phyloP scores from a whole-genome alignment of 257 asterid genomes.

The Solanum boliviense region DNA sequence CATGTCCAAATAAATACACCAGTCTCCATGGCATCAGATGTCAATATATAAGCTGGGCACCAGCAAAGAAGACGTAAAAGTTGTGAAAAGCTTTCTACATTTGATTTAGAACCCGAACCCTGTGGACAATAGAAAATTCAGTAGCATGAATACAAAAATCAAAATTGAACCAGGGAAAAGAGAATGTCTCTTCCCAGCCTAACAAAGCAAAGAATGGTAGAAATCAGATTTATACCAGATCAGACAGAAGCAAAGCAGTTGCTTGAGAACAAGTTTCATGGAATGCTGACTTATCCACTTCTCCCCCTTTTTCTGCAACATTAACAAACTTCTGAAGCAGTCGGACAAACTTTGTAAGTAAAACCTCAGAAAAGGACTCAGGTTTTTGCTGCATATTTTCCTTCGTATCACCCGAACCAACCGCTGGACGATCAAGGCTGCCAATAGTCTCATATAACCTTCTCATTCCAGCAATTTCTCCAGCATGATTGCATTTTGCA shows the following conservation, averaged over 20 bases:
- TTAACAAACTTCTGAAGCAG: constrained; percentile 85
- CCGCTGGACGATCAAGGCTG: constrained; percentile 39
- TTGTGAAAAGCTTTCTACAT: constrained; percentile 79
- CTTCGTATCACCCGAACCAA: constrained; percentile 22
- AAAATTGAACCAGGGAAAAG: background rate
- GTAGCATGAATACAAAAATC: constrained; percentile 2
- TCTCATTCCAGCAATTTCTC: constrained; percentile 99
- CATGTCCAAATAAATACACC: constrained; percentile 97
- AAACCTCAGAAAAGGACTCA: constrained; percentile 67
- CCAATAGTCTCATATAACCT: constrained; percentile 86
- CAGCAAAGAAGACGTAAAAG: constrained; percentile 99
- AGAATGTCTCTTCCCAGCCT: background rate
- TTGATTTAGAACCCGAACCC: constrained; percentile 71
- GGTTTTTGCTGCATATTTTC: constrained; percentile 37
- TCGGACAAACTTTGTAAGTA: constrained; percentile 63
- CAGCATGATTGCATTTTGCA: constrained; percentile 93
- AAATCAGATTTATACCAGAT: constrained; percentile 37
- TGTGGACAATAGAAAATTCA: constrained; percentile 15
- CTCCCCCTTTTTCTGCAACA: constrained; percentile 80
- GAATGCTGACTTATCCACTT: constrained; percentile 75
- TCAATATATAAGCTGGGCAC: constrained; percentile 98
- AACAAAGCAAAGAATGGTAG: background rate
- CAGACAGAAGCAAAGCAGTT: constrained; percentile 89
- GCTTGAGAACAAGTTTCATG: constrained; percentile 96
- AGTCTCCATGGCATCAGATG: constrained; percentile 91